Base-by-base conservation (phyloP, 495 filamentous ascomycete genomes). In the Beverwykella pulmonaria region DNA sequence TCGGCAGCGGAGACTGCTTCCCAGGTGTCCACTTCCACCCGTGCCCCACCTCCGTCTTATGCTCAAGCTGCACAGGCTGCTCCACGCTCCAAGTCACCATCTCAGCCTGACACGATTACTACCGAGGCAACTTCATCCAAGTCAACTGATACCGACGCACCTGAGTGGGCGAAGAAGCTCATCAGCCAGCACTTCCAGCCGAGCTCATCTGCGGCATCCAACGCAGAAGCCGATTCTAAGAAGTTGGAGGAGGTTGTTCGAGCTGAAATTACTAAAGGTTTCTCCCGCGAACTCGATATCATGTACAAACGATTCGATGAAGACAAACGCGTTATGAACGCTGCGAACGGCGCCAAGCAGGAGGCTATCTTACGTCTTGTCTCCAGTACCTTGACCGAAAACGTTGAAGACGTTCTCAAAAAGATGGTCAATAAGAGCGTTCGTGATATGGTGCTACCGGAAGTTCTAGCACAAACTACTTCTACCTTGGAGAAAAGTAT, bases 291-390 rank as follows among this genome's bases (percentile, higher is more conserved):
- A 61, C 72, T 91, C 6, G 83, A 86, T 22, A 74, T 74, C 2
- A 74, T 92, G 9, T 85, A 89, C 71, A 79, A 77, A 32, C 84
- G 84, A 47, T 79, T 90, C 60, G 86, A 88, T 53, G 84, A 86
- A 17, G 89, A 90, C 59, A 86, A 82, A 66, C 84, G 84, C 67
- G 80, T 81, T 54, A 83, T 85, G 73, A 85, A 88, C 75, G 85
- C 85, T 55, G 82, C 87, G 27, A 83, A 85, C 27, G 79, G 86
- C 17, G 83, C 86, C n/a, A 88, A 87, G 65, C 89, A 91, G 66
- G 88, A 92, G 59, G 87, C 89, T 61, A 80, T 99, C 32, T 83
- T 99, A 55, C 89, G 91, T 22, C 82, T 96, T 47, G 90, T 99
- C 9, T 94, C 92, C 0, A 87, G 84, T 55, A 93, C 94, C 14